Evolutionary conservation across 2,329 filamentous ascomycete species (phyloP).

Genomic region (Nothopassalora personata): DNA sequence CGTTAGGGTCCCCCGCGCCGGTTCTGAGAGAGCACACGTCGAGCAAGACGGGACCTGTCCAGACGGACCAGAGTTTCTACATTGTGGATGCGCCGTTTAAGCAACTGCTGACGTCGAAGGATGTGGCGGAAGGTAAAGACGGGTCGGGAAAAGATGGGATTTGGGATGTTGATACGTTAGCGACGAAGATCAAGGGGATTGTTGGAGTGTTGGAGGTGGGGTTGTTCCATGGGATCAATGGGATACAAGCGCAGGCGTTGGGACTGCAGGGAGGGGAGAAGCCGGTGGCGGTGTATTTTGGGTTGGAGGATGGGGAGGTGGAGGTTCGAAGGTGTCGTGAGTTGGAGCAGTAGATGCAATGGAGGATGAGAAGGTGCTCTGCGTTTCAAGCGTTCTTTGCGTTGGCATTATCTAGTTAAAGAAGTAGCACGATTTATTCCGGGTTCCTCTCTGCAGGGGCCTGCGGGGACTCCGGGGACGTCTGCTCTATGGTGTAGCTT

Average conservation of each 20-base stretch:
- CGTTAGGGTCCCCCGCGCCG: constrained; percentile 68
- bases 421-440: not conserved
- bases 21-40: constrained; percentile 66
- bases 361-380: not conserved
- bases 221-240: constrained; percentile 79
- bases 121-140: constrained; percentile 39
- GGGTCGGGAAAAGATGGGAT: constrained; percentile 52
- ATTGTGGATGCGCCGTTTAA: constrained; percentile 88
- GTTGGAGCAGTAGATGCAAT: constrained; percentile 1
- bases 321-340: constrained; percentile 25
- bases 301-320: constrained; percentile 61
- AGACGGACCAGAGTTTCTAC: constrained; percentile 80
- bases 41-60: constrained; percentile 75
- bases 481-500: constrained; percentile 1
- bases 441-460: not conserved
- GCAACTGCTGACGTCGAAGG: constrained; percentile 61
- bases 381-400: not conserved
- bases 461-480: too few relatives aligned
- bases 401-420: not conserved
- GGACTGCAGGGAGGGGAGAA: constrained; percentile 71
- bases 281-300: constrained; percentile 91
- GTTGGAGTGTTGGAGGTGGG: constrained; percentile 89
- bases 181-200: constrained; percentile 69
- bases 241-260: constrained; percentile 58
- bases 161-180: constrained; percentile 76